Evolutionary conservation across 768 basidiomycete genomes (phyloP).

Genomic region (Botryobasidium botryosum): DNA sequence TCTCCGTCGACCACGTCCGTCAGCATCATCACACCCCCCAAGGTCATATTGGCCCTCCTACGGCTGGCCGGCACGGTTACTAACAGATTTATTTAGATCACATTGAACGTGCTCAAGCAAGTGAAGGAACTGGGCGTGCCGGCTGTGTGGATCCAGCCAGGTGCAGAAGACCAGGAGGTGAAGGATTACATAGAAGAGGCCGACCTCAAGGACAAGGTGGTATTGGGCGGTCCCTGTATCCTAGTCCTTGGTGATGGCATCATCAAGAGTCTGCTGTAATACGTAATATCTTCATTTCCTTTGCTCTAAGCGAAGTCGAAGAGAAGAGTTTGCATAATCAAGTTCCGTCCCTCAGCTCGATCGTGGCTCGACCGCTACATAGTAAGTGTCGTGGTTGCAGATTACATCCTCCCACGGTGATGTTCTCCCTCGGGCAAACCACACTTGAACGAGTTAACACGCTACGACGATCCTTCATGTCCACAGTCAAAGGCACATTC

Average conservation of each 20-base stretch:
- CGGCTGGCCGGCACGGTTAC: neutral
- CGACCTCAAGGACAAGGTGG: conserved; percentile 44
- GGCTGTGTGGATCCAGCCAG: conserved; percentile 79
- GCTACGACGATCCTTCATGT: too few relatives aligned
- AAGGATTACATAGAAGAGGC: conserved; percentile 47
- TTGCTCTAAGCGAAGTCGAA: too few relatives aligned
- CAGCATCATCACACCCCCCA: conserved; percentile 62
- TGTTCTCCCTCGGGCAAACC: too few relatives aligned
- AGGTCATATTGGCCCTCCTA: conserved; percentile 25
- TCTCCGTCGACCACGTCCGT: conserved; percentile 50
- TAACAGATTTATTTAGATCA: conserved; percentile 48
- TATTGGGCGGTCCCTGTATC: conserved; percentile 71
- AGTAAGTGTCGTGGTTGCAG: too few relatives aligned
- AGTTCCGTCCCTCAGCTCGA: too few relatives aligned
- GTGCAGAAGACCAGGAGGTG: conserved; percentile 56
- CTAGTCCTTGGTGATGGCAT: conserved; percentile 50
- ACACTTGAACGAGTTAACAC: too few relatives aligned
- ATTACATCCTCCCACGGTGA: too few relatives aligned
- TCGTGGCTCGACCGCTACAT: too few relatives aligned
- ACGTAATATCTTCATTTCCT: too few relatives aligned
- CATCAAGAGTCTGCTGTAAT: neutral
- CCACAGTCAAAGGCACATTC: too few relatives aligned
- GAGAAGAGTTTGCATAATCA: too few relatives aligned
- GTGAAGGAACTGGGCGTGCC: conserved; percentile 57
- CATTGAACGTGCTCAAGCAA: conserved; percentile 45